These are phyloP conservation scores for Warburgia ugandensis DNA, from an alignment of 164 flowering plant genomes.

Conservation along the genomic window DNA sequence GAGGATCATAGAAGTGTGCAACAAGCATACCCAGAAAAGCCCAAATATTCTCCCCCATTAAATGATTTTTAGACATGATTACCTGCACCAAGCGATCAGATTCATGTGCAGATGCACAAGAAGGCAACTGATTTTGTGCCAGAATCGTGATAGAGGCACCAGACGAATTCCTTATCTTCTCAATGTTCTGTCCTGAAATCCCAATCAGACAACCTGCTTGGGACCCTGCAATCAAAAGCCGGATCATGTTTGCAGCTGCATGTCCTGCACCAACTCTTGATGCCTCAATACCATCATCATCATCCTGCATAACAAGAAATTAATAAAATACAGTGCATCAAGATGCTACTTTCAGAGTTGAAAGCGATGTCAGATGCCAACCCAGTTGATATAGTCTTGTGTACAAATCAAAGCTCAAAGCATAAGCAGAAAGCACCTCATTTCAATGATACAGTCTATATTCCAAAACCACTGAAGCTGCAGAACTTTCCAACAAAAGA, in stretches of 20 bases:
- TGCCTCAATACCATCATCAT: slow-evolving; percentile 33
- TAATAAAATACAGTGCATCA: not conserved
- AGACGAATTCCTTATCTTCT: slow-evolving; percentile 58
- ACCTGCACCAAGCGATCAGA: slow-evolving; percentile 94
- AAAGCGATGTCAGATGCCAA: not conserved
- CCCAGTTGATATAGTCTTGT: no score
- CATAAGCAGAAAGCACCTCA: not conserved
- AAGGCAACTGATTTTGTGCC: slow-evolving; percentile 68
- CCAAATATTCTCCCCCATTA: no score
- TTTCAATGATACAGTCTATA: not conserved
- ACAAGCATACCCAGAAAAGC: no score
- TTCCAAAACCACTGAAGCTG: not conserved
- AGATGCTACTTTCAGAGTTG: not conserved
- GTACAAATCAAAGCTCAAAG: not conserved
- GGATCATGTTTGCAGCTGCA: slow-evolving; percentile 62
- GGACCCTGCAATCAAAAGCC: slow-evolving; percentile 88
- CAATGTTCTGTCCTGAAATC: slow-evolving; percentile 78
- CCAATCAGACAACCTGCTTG: slow-evolving; percentile 93
- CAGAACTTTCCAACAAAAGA: not conserved
- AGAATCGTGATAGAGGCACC: slow-evolving; percentile 66
- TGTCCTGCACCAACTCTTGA: slow-evolving; percentile 40
- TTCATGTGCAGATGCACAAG: slow-evolving; percentile 88
- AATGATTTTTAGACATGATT: not conserved
- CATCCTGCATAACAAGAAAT: slow-evolving; percentile 32
- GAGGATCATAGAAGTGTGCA: not conserved